Base-by-base conservation (phyloP, 768 basidiomycete species). In the Tulasnella sp. region DNA sequence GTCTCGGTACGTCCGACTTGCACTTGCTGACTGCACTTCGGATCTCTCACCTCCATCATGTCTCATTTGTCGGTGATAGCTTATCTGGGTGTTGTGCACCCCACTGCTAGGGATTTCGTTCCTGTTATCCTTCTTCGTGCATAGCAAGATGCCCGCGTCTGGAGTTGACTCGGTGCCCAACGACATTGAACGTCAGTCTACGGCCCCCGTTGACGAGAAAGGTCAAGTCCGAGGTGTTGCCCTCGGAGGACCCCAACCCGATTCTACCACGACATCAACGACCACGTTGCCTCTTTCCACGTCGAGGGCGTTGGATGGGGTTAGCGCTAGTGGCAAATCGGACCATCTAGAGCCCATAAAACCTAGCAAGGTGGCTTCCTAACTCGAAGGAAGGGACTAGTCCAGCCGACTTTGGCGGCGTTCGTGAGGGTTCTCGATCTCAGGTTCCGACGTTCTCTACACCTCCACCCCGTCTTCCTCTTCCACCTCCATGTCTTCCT, bases 51-150 rank as follows among this genome's bases (percentile, higher is more conserved):
- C 32, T n/a, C 29, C 19, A n/a, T 31, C 8, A 27, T 42, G 19
- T 29, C 14, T 9, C 46, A 21, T n/a, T 46, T 49, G 29, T 31
- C 32, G 25, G 3, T 35, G 12, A 17, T 36, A 61, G 60, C 31
- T 50, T 45, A 58, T 88, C 58, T 88, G 86, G 86, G 76, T 77
- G 14, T 75, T 83, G 32, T 87, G 84, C 67, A 71, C 78, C 37
- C 84, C 86, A 45, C 42, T 57, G 42, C 42, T 46, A 25, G 31
- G 21, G 42, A 32, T 57, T 32, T 57, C 55, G 41, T 46, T 41
- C 42, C 40, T 57, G n/a, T 32, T 57, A 6, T 45, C 55, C 4
- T 34, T 57, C 55, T 39, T 54, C 39, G 42, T 54, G 21, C 37
- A 36, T 40, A 39, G 36, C n/a, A 40, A 23, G 35, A 54, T 29